A percentile compares a stretch with the other conserved stretches of the same genome.
These are phyloP conservation scores for Nothopassalora personata DNA, from an alignment of 2,329 filamentous ascomycete genomes.

Conservation along the genomic window DNA sequence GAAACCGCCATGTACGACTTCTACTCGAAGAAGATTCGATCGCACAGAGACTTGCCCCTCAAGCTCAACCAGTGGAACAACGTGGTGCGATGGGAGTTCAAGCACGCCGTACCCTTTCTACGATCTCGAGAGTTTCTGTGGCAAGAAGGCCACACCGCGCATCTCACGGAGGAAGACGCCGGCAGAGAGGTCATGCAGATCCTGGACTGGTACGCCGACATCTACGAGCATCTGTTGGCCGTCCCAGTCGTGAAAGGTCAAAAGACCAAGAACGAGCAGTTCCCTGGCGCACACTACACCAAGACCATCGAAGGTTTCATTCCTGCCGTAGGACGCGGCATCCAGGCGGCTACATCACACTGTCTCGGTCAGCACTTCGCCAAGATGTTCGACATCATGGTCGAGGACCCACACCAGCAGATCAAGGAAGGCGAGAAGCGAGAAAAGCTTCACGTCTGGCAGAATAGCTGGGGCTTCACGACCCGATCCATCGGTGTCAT, in stretches of 20 bases:
- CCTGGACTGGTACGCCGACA: slow-evolving; percentile 81
- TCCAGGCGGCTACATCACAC: slow-evolving; percentile 93
- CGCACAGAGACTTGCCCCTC: slow-evolving; percentile 88
- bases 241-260: slow-evolving; percentile 88
- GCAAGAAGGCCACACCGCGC: slow-evolving; percentile 95
- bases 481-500: slow-evolving; percentile 97
- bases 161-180: slow-evolving; percentile 76
- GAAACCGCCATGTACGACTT: slow-evolving; percentile 91
- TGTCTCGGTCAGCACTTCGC: slow-evolving; percentile 95
- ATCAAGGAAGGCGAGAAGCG: slow-evolving; percentile 66
- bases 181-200: slow-evolving; percentile 86
- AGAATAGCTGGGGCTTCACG: slow-evolving; percentile 98
- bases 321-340: slow-evolving; percentile 88
- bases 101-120: slow-evolving; percentile 80
- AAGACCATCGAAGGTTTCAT: slow-evolving; percentile 97
- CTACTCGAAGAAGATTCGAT: slow-evolving; percentile 95
- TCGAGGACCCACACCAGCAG: slow-evolving; percentile 72
- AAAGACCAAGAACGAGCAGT: slow-evolving; percentile 98
- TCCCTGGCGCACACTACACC: slow-evolving; percentile 92
- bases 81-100: slow-evolving; percentile 92
- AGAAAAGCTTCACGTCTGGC: slow-evolving; percentile 82
- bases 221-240: slow-evolving; percentile 90
- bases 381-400: slow-evolving; percentile 98
- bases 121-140: slow-evolving; percentile 92
- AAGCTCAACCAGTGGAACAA: slow-evolving; percentile 98